These are phyloP conservation scores for Aspergillus texensis DNA, from an alignment of 2,329 filamentous ascomycete species.

Conservation along the genomic window DNA sequence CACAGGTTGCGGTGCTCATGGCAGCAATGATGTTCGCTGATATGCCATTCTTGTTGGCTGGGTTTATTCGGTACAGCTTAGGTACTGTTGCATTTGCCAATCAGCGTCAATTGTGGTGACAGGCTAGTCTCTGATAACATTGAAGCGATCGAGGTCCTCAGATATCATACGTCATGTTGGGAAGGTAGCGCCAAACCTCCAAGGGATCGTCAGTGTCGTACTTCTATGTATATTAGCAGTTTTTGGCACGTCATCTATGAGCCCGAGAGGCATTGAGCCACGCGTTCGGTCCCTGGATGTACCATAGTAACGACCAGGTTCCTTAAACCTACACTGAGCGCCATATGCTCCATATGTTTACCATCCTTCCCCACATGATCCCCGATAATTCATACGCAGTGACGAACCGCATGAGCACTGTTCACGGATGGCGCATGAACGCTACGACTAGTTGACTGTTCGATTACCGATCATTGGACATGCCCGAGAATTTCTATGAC, in stretches of 20 bases:
- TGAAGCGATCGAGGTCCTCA: neutral
- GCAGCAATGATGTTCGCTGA: neutral
- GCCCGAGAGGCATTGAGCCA: neutral
- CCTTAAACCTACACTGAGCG: neutral
- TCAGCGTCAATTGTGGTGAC: neutral
- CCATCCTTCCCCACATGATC: neutral
- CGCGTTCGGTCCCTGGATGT: neutral
- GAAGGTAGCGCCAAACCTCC: neutral
- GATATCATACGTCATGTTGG: neutral
- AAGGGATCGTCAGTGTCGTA: neutral
- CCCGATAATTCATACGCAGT: neutral
- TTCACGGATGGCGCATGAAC: neutral
- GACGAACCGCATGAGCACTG: neutral
- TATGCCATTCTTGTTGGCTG: neutral
- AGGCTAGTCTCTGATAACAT: neutral
- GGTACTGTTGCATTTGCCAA: neutral
- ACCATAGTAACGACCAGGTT: neutral
- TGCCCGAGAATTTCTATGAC: neutral
- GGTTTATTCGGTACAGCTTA: neutral
- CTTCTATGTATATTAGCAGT: neutral
- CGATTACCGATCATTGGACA: neutral
- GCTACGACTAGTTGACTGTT: neutral
- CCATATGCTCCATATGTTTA: neutral
- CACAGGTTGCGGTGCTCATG: neutral
- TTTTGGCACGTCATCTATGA: neutral